phyloP scores from a whole-genome alignment of 148 eudicot genomes.

The Polygonum aviculare region DNA sequence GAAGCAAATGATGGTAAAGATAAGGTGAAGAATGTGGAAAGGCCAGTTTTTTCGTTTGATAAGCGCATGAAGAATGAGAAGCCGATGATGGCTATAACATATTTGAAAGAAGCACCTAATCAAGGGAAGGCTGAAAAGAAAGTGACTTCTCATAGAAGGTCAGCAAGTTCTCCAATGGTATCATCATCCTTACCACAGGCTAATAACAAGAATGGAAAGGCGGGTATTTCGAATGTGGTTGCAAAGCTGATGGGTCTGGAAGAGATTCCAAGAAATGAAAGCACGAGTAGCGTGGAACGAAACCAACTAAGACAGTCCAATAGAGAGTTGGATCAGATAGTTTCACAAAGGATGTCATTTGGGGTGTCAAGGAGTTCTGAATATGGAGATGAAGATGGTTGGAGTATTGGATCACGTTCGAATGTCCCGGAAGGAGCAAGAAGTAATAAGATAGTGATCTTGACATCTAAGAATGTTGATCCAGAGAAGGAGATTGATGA shows the following conservation, averaged over 20 bases:
- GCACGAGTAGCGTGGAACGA: slow-evolving; percentile 12
- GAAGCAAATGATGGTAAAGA: slow-evolving; percentile 16
- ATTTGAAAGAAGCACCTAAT: neutral
- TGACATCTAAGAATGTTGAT: slow-evolving; percentile 14
- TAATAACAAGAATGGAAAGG: slow-evolving; percentile 25
- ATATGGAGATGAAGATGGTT: slow-evolving; percentile 10
- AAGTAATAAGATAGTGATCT: slow-evolving; percentile 18
- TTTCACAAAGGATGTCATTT: slow-evolving; percentile 14
- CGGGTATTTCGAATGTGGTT: slow-evolving; percentile 59
- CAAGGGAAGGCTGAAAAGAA: neutral
- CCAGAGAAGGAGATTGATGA: slow-evolving; percentile 14
- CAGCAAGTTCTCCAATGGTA: neutral
- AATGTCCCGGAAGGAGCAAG: slow-evolving; percentile 17
- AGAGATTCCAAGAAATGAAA: slow-evolving; percentile 40
- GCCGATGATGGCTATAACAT: too few relatives aligned
- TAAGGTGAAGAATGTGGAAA: slow-evolving; percentile 39
- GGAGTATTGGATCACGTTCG: neutral
- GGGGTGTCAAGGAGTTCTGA: slow-evolving; percentile 18
- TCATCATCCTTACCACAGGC: neutral
- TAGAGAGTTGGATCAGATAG: slow-evolving; percentile 21
- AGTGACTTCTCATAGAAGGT: slow-evolving; percentile 16
- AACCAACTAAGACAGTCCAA: slow-evolving; percentile 20
- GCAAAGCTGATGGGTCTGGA: slow-evolving; percentile 93
- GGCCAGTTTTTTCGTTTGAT: slow-evolving; percentile 85
- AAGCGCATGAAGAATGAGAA: slow-evolving; percentile 31